phyloP scores from a whole-genome alignment of 192 early-diverging fungal genomes.

The Umbelopsis sp. region DNA sequence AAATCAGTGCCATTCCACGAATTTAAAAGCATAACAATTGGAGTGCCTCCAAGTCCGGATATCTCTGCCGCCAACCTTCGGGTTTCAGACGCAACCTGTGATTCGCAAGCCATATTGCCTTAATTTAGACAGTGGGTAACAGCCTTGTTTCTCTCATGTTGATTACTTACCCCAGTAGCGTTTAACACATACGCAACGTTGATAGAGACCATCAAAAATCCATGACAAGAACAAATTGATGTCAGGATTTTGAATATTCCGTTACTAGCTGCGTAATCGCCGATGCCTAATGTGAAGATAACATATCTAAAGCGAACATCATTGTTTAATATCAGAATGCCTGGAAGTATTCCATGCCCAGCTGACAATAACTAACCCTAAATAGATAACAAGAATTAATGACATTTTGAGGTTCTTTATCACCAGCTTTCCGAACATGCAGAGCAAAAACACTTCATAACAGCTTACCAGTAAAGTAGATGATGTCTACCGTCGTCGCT shows the following conservation, averaged over 20 bases:
- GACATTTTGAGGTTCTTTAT: too few relatives aligned
- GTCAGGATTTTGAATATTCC: slow-evolving; percentile 12
- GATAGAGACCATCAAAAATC: slow-evolving; percentile 17
- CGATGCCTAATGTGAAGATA: slow-evolving; percentile 13
- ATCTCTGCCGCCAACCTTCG: slow-evolving; percentile 15
- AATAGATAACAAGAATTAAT: not conserved
- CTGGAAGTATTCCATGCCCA: not conserved
- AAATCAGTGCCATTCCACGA: not conserved
- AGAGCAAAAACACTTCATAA: not conserved
- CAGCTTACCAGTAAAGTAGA: slow-evolving; percentile 11
- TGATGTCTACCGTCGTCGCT: not conserved
- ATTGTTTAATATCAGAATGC: not conserved
- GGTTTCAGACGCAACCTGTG: slow-evolving; percentile 20
- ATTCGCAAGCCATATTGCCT: slow-evolving; percentile 1
- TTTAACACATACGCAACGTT: slow-evolving; percentile 13
- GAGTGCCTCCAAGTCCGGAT: slow-evolving; percentile 1
- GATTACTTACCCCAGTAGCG: not conserved
- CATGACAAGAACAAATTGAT: slow-evolving; percentile 11
- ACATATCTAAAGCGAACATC: slow-evolving; percentile 2
- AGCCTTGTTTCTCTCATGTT: not conserved
- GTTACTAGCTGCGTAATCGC: not conserved
- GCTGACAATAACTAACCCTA: slow-evolving; percentile 12
- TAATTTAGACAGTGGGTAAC: not conserved
- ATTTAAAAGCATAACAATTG: slow-evolving; percentile 3
- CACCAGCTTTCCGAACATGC: too few relatives aligned